These are phyloP conservation scores for Coix lacrymajobi DNA, from an alignment of 176 grass and related monocot species.

Conservation along the genomic window DNA sequence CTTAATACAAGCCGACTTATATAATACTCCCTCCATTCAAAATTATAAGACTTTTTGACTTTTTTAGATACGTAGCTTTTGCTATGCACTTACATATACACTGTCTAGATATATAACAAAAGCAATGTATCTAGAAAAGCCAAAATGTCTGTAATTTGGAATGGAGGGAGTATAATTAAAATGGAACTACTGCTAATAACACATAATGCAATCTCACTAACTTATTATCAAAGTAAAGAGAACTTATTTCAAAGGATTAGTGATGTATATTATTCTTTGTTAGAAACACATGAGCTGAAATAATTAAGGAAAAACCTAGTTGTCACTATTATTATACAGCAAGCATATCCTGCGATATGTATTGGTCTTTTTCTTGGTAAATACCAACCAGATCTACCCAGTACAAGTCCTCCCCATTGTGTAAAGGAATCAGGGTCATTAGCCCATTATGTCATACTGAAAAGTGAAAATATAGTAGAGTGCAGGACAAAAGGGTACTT, in stretches of 20 bases:
- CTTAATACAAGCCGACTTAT: background rate
- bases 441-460: conserved; percentile 4
- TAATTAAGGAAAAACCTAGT: background rate
- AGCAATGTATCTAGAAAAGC: too few relatives aligned
- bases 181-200: background rate
- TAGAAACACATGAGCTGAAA: background rate
- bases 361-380: background rate
- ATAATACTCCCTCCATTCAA: background rate
- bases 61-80: too few relatives aligned
- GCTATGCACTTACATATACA: too few relatives aligned
- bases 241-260: background rate
- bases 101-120: too few relatives aligned
- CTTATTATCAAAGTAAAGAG: background rate
- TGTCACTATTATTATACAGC: background rate
- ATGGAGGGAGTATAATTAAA: too few relatives aligned
- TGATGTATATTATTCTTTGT: background rate
- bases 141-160: too few relatives aligned
- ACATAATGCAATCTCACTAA: background rate
- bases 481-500: background rate
- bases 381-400: background rate
- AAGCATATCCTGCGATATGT: background rate
- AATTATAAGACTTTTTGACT: too few relatives aligned
- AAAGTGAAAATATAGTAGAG: background rate
- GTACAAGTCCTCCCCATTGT: background rate
- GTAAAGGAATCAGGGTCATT: background rate